These are phyloP conservation scores for Henckelia pumila DNA, from an alignment of 257 asterid genomes.

Conservation along the genomic window DNA sequence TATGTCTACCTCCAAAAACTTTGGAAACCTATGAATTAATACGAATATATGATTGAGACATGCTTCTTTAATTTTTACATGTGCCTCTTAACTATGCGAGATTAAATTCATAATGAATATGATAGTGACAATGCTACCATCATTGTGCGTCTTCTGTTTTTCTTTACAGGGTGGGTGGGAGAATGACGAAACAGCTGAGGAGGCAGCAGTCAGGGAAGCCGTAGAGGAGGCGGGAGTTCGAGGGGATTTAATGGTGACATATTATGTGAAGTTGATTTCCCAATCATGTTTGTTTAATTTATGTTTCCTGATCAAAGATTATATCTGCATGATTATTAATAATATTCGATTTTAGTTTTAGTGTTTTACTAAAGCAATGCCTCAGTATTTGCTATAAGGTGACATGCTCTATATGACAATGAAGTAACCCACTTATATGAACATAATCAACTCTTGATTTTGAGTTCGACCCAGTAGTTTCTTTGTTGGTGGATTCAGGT, in stretches of 20 bases:
- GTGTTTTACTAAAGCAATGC: constrained; percentile 2
- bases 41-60: constrained; percentile 1
- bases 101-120: constrained; percentile 6
- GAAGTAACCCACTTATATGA: constrained; percentile 5
- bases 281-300: constrained; percentile 1
- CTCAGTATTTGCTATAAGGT: neutral
- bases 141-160: constrained; percentile 15
- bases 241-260: constrained; percentile 72
- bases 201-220: constrained; percentile 92
- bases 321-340: constrained; percentile 1
- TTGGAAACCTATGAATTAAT: neutral
- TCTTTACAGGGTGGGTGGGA: constrained; percentile 89
- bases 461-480: neutral
- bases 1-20: constrained; percentile 4
- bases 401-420: neutral
- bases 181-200: constrained; percentile 89
- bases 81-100: neutral
- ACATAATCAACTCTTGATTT: neutral
- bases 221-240: constrained; percentile 96
- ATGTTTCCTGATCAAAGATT: neutral
- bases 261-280: constrained; percentile 6
- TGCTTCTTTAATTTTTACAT: neutral
- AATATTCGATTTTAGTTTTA: constrained; percentile 6
- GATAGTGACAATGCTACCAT: neutral
- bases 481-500: neutral